Conservation (phyloP, 495 filamentous ascomycete genomes). For the Staphylotrichum longicolle region DNA sequence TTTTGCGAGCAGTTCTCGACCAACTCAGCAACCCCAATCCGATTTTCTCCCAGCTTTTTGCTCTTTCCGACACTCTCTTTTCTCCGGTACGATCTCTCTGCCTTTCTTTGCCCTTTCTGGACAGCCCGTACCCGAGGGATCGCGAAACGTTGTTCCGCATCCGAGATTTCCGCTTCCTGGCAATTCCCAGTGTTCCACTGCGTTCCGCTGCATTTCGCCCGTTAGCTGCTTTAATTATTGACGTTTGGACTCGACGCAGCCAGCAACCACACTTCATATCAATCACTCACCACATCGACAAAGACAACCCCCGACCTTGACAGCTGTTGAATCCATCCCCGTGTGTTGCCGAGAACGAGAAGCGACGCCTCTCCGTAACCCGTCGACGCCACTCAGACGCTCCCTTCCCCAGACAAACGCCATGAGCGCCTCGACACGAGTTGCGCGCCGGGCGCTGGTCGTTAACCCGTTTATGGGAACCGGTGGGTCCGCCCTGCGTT, state of each 20-base stretch:
- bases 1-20: background rate
- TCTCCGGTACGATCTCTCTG: too few species aligned
- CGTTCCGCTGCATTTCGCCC: too few species aligned
- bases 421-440: constrained; percentile 62
- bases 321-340: too few species aligned
- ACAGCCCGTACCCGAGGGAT: too few species aligned
- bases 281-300: background rate
- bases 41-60: background rate
- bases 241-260: too few species aligned
- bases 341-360: background rate
- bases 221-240: too few species aligned
- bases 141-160: too few species aligned
- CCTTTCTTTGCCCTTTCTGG: too few species aligned
- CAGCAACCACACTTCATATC: too few species aligned
- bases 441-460: constrained; percentile 57
- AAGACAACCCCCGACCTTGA: background rate
- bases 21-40: background rate
- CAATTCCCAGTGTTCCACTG: too few species aligned
- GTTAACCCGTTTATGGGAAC: constrained; percentile 52
- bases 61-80: too few species aligned
- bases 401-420: constrained; percentile 10
- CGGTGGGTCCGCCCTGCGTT: constrained; percentile 33
- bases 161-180: too few species aligned
- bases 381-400: background rate
- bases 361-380: background rate